A percentile compares a stretch with the other conserved stretches of the same genome.
Evolutionary conservation across 331 rosid species (phyloP).

Genomic region (Ulmus americana): DNA sequence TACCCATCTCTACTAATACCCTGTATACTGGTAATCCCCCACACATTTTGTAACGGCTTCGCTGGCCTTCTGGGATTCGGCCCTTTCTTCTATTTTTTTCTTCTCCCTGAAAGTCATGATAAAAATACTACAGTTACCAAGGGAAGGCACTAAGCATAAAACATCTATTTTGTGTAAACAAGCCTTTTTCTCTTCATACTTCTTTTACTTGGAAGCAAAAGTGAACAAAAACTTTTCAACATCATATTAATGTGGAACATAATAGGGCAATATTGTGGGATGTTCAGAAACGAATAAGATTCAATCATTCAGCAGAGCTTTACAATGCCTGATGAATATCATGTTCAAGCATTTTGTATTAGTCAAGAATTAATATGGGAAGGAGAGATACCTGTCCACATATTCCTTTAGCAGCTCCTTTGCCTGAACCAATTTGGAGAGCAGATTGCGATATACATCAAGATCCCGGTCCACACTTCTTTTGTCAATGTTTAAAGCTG

Average conservation of each 20-base stretch:
- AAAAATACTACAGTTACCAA: slow-evolving; percentile 4
- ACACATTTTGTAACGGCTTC: slow-evolving; percentile 58
- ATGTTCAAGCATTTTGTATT: neutral
- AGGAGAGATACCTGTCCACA: slow-evolving; percentile 59
- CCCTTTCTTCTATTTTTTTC: slow-evolving; percentile 75
- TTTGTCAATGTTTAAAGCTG: slow-evolving; percentile 60
- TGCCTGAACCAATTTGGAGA: slow-evolving; percentile 90
- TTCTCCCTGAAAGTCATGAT: slow-evolving; percentile 68
- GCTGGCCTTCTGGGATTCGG: slow-evolving; percentile 56
- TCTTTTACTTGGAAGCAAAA: too few species aligned
- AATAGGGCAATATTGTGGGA: neutral
- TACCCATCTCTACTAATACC: slow-evolving; percentile 20
- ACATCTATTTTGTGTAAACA: neutral
- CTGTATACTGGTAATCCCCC: slow-evolving; percentile 43
- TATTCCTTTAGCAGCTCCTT: slow-evolving; percentile 83
- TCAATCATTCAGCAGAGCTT: neutral
- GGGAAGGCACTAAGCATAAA: neutral
- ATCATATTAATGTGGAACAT: neutral
- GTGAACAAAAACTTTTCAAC: too few species aligned
- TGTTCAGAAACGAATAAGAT: slow-evolving; percentile 8
- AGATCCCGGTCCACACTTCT: slow-evolving; percentile 83
- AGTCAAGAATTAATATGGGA: slow-evolving; percentile 3
- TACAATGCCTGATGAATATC: neutral
- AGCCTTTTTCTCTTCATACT: too few species aligned
- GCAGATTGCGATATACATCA: slow-evolving; percentile 82